Evolutionary conservation across 495 filamentous ascomycete species (phyloP).

Genomic region (Lepraria neglecta): DNA sequence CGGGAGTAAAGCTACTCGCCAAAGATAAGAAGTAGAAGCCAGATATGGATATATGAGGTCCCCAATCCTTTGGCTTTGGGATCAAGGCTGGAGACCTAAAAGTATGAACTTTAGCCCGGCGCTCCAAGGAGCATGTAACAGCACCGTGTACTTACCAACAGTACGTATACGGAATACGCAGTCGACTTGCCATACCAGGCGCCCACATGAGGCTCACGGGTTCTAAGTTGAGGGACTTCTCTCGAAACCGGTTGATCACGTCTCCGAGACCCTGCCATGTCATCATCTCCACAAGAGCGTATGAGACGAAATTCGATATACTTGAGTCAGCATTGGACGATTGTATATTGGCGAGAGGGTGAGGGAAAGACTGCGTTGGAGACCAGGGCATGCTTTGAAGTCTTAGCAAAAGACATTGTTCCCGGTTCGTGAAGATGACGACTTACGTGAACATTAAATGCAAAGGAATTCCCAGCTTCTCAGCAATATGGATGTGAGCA

Average conservation of each 20-base stretch:
- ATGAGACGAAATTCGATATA: conserved; percentile 66
- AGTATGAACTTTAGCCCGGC: conserved; percentile 1
- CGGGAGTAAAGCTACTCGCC: conserved; percentile 58
- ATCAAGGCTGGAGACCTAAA: conserved; percentile 66
- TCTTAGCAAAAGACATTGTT: conserved; percentile 9
- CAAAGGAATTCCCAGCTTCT: conserved; percentile 69
- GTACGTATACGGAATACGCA: conserved; percentile 71
- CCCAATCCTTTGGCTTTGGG: conserved; percentile 73
- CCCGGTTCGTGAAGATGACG: background rate
- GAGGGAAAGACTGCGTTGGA: conserved; percentile 46
- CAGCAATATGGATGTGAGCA: conserved; percentile 74
- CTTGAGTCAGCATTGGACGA: conserved; percentile 47
- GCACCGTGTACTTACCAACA: conserved; percentile 49
- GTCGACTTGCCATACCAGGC: conserved; percentile 54
- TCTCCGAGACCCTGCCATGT: conserved; percentile 76
- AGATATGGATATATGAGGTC: conserved; percentile 59
- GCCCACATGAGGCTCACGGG: conserved; percentile 61
- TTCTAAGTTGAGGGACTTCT: conserved; percentile 58
- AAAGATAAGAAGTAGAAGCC: conserved; percentile 70
- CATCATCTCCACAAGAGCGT: conserved; percentile 71
- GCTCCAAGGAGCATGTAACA: background rate
- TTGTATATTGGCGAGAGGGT: conserved; percentile 51
- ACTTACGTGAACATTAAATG: conserved; percentile 77
- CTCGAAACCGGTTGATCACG: conserved; percentile 65
- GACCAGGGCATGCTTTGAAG: conserved; percentile 53